Evolutionary conservation across 1,284 basidiomycete genomes (phyloP).

Genomic region (Stereum hirsutum): DNA sequence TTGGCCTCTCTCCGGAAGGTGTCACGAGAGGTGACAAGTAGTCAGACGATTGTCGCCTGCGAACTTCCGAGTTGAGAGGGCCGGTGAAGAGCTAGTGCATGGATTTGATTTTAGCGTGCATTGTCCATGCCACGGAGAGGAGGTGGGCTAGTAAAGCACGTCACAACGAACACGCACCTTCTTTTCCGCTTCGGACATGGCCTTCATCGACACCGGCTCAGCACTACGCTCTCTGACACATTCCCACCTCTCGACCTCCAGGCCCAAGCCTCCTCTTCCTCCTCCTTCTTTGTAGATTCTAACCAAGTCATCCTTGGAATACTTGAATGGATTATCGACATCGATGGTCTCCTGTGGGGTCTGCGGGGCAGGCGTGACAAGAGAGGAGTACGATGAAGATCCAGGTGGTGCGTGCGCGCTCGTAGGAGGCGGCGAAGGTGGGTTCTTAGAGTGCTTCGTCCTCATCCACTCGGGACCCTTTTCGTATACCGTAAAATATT

Average conservation of each 20-base stretch:
- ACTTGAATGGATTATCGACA: slow-evolving; percentile 71
- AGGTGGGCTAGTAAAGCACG: slow-evolving; percentile 3
- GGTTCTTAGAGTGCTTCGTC: slow-evolving; percentile 53
- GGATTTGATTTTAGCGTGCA: slow-evolving; percentile 9
- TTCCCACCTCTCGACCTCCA: slow-evolving; percentile 82
- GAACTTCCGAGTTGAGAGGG: slow-evolving; percentile 71
- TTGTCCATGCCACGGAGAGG: background rate
- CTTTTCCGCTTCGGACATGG: slow-evolving; percentile 78
- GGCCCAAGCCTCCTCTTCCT: slow-evolving; percentile 62
- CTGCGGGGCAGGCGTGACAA: slow-evolving; percentile 49
- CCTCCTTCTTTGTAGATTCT: slow-evolving; percentile 77
- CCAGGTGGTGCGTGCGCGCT: slow-evolving; percentile 33
- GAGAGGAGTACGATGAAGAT: slow-evolving; percentile 73
- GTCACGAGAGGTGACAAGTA: slow-evolving; percentile 49
- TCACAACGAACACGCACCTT: slow-evolving; percentile 51
- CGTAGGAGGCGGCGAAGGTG: slow-evolving; percentile 47
- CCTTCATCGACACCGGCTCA: slow-evolving; percentile 71
- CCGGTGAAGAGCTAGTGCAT: slow-evolving; percentile 55
- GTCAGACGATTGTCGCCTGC: slow-evolving; percentile 72
- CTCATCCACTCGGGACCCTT: slow-evolving; percentile 90
- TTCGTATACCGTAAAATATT: no score
- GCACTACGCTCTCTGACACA: slow-evolving; percentile 68
- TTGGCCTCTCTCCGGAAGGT: slow-evolving; percentile 45
- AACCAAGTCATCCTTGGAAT: slow-evolving; percentile 80
- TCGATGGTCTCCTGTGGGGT: slow-evolving; percentile 47